Conservation (phyloP, 805 yeast genomes). For the Priceomyces carsonii region DNA sequence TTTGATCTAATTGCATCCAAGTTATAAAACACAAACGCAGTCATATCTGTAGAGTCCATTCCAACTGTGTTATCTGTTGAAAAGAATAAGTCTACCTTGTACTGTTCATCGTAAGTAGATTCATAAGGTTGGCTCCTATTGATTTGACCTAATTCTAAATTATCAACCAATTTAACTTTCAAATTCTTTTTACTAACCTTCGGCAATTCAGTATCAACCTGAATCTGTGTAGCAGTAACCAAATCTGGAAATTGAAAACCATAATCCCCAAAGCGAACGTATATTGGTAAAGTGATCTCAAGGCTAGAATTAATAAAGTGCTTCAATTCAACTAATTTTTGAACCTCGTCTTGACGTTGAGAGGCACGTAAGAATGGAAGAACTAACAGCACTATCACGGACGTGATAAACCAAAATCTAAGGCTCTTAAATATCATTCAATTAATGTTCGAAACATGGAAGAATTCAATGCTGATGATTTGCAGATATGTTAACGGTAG, state of each 20-base stretch:
- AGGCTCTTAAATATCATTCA: slow-evolving; percentile 2
- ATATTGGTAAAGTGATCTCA: slow-evolving; percentile 21
- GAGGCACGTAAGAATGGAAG: slow-evolving; percentile 1
- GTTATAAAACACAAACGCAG: slow-evolving; percentile 42
- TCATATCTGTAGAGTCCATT: slow-evolving; percentile 40
- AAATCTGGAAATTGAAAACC: slow-evolving; percentile 68
- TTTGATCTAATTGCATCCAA: slow-evolving; percentile 50
- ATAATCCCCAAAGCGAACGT: slow-evolving; percentile 31
- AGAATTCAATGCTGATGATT: no score
- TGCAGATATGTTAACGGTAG: no score
- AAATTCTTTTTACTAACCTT: slow-evolving; percentile 9
- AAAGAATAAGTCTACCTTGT: slow-evolving; percentile 37
- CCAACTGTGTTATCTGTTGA: slow-evolving; percentile 46
- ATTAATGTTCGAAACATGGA: no score
- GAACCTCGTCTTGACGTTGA: neutral
- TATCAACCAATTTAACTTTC: slow-evolving; percentile 14
- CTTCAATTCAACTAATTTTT: slow-evolving; percentile 3
- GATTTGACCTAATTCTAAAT: slow-evolving; percentile 3
- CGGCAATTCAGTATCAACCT: slow-evolving; percentile 25
- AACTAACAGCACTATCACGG: neutral
- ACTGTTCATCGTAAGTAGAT: slow-evolving; percentile 9
- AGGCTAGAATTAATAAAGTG: slow-evolving; percentile 7
- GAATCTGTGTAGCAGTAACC: slow-evolving; percentile 45
- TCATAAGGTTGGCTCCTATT: slow-evolving; percentile 3
- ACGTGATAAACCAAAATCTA: neutral